Base-by-base conservation (phyloP, 345 rosid species). In the Jatropha curcas region DNA sequence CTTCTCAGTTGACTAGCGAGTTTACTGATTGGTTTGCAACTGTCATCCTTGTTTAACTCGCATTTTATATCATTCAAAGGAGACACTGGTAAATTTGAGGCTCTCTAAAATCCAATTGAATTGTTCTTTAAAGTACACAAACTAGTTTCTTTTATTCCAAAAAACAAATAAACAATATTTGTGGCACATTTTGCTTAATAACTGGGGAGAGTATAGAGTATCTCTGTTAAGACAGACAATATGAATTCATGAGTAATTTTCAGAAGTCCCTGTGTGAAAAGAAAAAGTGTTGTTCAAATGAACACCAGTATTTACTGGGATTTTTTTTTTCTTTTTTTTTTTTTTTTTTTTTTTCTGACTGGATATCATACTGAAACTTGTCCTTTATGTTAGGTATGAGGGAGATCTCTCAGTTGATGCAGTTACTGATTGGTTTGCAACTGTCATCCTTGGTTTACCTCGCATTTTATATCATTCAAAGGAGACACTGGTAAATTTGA, bases 1-100 rank as follows among this genome's bases (percentile, higher is more conserved):
- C 83, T n/a, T 87, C 34, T 90, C 94, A 52, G 75, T 84, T 52
- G 96, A 94, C n/a, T n/a, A n/a, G n/a, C 82, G 87, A 91, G 58
- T 80, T 94, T 63, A 83, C 87, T 6, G 91, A 92, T 82, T 92
- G 98, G 98, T 86, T 92, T 81, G 91, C 97, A 2, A 88, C 90
- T 43, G 59, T 76, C 35, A 76, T 92, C 46, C 89, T 94, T 62
- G 72, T 56, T 86, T 94, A 75, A 97, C 98, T 69, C 91, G 97
- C 77, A 88, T 94, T 81, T 87, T 85, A 69, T 94, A 88, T 83
- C 76, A 90, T 74, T 82, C 97, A 60, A 90, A 85, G 86, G 98
- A 94, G 71, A 75, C 98, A 76, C 76, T 94, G 90, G 98, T 94
- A 89, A 78, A 77, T 68, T 52, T 13, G 22, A 39, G 25, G 43